Evolutionary conservation across 345 rosid genomes (phyloP), one percentile per base, ranked within the genome.

Genomic region (Hibiscus tridactylites): DNA sequence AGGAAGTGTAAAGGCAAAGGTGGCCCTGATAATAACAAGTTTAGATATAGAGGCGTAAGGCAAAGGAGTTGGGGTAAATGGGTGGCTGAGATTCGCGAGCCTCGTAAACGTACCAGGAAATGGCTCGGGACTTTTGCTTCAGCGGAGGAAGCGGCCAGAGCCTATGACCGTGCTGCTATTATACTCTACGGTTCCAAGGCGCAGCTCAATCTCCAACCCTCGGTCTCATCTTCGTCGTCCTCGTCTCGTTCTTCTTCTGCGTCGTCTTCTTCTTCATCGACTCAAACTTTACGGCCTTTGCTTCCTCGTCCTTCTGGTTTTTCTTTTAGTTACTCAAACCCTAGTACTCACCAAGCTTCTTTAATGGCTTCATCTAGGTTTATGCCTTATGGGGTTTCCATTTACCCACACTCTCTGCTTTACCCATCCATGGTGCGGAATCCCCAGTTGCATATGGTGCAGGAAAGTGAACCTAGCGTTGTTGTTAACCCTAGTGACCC

Each of bases 1-100:
- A 24, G 80, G 74, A 86, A 79, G 74, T 79, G 83, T 57, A 85
- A 83, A 68, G 92, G 92, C 61, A 86, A 84, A 76, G 92, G 92
- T 8, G 92, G 92, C 3, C 92, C 92, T 0, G 92, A 88, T 49
- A 88, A 88, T 71, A 75, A 81, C 61, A 88, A 86, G 83, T 88
- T 86, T 61, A 77, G 87, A 56, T 88, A 86, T 78, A 79, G 90
- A 63, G 92, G 92, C 4, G 92, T 88, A 1, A 63, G 92, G 64
- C 92, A 88, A 73, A 72, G 92, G 61, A 88, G 90, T 77, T 88
- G 92, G 92, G 92, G 92, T 0, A 88, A 88, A 75, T 88, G 92
- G 92, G 92, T 88, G 1, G 92, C 92, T 12, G 92, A 88, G 88
- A 88, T 86, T 82, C 85, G 92, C 0, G 92, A 83, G 44, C 86